Base-by-base conservation (phyloP, 305 asterid genomes). In the Rubia peregrina region DNA sequence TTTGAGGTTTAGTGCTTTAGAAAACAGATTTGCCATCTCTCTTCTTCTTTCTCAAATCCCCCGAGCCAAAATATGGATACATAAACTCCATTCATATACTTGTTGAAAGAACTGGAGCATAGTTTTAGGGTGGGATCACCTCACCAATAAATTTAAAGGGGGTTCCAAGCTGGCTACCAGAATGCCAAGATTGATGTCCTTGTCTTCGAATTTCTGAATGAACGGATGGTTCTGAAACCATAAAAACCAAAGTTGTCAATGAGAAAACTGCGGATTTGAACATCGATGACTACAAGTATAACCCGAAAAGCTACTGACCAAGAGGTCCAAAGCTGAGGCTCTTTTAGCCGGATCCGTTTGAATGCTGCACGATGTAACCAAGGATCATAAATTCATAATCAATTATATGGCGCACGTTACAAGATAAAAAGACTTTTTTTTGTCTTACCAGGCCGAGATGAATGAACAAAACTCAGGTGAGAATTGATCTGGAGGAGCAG, bases 401-500 rank as follows among this genome's bases (percentile, higher is more conserved):
- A 16, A 6, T 6, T 4, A 16, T 51, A 62, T 46, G 49, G 9
- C 6, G 61, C 11, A 38, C 55, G 26, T 3, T 74, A 12, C 17
- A 61, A 71, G 19, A 70, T 2, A 13, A 48, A 16, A 70, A 71
- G 43, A 48, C 38, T 6, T 17, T 55, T 33, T 55, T 63, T 12
- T 14, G 19, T 53, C 78, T 82, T 84, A 86, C 91, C 89, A 86
- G 70, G 87, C 83, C 11, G 87, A 76, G 82, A 84, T 75, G 72
- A 86, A 86, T 19, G 94, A 90, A 80, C 98, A 93, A 78, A 93
- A 89, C 83, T 93, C 97, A 5, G 98, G 97, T 77, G 98, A 93
- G 78, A 93, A 93, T 77, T 93, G 98, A 85, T 93, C 98, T 49
- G 92, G 68, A n/a, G 98, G 97, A 75, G 98, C 96, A 76, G 96